phyloP scores from a whole-genome alignment of 352 stramenopile species.

The Phytopythium oedochilum region DNA sequence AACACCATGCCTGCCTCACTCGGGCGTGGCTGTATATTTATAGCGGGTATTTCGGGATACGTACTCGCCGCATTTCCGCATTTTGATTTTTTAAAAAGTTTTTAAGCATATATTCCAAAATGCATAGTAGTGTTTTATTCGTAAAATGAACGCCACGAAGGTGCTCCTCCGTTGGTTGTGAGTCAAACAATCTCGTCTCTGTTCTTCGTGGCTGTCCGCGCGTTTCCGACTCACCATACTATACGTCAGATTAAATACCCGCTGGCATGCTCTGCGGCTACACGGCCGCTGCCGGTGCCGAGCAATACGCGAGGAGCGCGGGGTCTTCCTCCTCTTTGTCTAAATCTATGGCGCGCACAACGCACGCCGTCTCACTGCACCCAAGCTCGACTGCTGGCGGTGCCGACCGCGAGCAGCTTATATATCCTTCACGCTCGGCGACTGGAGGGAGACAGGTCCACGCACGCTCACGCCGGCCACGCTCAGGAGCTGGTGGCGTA shows the following conservation, averaged over 20 bases:
- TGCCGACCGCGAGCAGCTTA: not conserved
- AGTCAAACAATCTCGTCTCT: too few relatives aligned
- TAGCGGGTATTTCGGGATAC: not conserved
- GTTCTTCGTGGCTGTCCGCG: too few relatives aligned
- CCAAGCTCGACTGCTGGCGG: not conserved
- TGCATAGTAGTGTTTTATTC: too few relatives aligned
- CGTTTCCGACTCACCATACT: not conserved
- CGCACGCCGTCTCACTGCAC: not conserved
- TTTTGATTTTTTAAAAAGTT: too few relatives aligned
- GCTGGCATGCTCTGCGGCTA: not conserved
- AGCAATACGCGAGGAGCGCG: slow-evolving; percentile 1
- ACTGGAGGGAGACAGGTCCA: not conserved
- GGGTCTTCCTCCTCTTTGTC: slow-evolving; percentile 2
- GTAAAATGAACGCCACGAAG: too few relatives aligned
- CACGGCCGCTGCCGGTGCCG: not conserved
- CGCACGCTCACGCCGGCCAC: not conserved
- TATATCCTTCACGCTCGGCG: not conserved
- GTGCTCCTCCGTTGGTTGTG: too few relatives aligned
- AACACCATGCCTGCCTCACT: not conserved
- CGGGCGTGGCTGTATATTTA: not conserved
- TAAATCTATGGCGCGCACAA: not conserved
- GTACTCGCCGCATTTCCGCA: not conserved
- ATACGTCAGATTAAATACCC: slow-evolving; percentile 4
- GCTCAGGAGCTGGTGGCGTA: slow-evolving; percentile 1
- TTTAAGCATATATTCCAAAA: too few relatives aligned